These are phyloP conservation scores for Rhododendron ferrugineum DNA, from an alignment of 148 eudicot species.

Conservation along the genomic window DNA sequence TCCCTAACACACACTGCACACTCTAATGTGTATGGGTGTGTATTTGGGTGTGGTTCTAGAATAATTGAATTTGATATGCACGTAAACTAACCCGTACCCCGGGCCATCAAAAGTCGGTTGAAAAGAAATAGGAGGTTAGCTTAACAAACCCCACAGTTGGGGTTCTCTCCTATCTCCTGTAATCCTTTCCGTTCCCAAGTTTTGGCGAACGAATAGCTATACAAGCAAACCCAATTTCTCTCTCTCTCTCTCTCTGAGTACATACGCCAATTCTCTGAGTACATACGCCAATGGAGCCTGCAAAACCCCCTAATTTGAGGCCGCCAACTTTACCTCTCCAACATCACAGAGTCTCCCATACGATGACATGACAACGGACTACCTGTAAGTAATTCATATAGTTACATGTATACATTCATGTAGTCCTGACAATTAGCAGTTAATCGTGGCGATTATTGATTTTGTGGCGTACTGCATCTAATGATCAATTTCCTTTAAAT, in stretches of 20 bases:
- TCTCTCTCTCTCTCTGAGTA: neutral
- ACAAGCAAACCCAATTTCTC: neutral
- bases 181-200: slow-evolving; percentile 5
- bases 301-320: slow-evolving; percentile 17
- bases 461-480: neutral
- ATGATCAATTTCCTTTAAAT: neutral
- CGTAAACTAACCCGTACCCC: too few relatives aligned
- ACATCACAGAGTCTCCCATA: neutral
- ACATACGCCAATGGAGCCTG: slow-evolving; percentile 2
- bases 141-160: neutral
- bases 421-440: too few relatives aligned
- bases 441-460: neutral
- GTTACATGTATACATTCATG: neutral
- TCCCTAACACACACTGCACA: too few relatives aligned
- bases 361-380: neutral
- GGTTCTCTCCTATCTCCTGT: neutral
- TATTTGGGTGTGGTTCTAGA: too few relatives aligned
- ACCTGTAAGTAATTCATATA: neutral
- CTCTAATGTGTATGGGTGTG: too few relatives aligned
- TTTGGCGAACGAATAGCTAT: slow-evolving; percentile 2
- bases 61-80: too few relatives aligned
- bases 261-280: neutral
- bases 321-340: slow-evolving; percentile 6
- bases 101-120: too few relatives aligned
- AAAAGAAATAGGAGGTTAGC: too few relatives aligned